Percentiles rank a stretch among this genome's conserved stretches.
Evolutionary conservation across 2,329 filamentous ascomycete genomes (phyloP).

Genomic region (Epichloe sibirici): DNA sequence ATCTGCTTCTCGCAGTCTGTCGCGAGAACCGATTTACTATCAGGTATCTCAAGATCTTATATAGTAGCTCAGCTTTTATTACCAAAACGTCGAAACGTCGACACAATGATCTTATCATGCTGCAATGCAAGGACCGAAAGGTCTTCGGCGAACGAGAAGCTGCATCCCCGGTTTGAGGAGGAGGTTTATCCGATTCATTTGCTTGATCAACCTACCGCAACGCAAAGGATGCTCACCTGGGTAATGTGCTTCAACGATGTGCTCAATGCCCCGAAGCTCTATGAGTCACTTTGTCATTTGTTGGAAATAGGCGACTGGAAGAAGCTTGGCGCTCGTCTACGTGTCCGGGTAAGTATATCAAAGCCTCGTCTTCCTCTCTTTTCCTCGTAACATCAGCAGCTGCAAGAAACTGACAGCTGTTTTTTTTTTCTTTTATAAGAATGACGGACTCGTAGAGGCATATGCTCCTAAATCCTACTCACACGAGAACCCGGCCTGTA

Average conservation of each 20-base stretch:
- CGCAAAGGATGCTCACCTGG: slow-evolving; percentile 5
- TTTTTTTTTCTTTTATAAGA: neutral
- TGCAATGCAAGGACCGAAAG: neutral
- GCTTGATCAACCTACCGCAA: slow-evolving; percentile 2
- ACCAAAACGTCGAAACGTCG: neutral
- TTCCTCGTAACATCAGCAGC: neutral
- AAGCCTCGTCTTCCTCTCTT: neutral
- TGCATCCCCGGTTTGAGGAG: neutral
- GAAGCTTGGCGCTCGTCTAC: slow-evolving; percentile 5
- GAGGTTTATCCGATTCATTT: slow-evolving; percentile 5
- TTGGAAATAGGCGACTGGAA: slow-evolving; percentile 7
- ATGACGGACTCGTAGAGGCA: slow-evolving; percentile 5
- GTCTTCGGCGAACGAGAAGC: neutral
- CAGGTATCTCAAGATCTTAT: neutral
- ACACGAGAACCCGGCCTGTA: slow-evolving; percentile 3
- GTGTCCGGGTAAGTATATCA: slow-evolving; percentile 2
- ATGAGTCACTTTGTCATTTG: slow-evolving; percentile 3
- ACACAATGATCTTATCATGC: slow-evolving; percentile 3
- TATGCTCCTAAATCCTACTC: slow-evolving; percentile 4
- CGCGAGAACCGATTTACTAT: neutral
- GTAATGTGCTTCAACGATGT: slow-evolving; percentile 9
- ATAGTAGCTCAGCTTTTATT: neutral
- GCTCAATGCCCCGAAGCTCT: slow-evolving; percentile 2
- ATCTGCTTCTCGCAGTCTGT: neutral
- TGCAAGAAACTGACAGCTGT: neutral